Evolutionary conservation across 2,329 filamentous ascomycete species (phyloP).

Genomic region (Fusarium marasasianum): DNA sequence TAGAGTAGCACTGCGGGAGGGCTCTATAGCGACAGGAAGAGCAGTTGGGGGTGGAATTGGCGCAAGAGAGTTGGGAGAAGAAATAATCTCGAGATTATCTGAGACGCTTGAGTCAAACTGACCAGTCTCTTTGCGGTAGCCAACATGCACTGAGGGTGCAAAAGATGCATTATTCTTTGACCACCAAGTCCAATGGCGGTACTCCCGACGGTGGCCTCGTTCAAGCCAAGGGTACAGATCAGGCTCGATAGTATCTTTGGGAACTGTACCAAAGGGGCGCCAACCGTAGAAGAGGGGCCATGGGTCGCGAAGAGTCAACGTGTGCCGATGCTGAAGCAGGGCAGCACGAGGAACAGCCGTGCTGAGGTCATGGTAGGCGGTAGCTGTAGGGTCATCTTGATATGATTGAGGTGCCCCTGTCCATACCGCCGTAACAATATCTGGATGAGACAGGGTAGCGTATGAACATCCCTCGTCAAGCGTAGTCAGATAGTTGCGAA

Average conservation of each 20-base stretch:
- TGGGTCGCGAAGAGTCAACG: slow-evolving; percentile 40
- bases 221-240: slow-evolving; percentile 44
- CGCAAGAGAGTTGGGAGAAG: slow-evolving; percentile 5
- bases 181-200: slow-evolving; percentile 42
- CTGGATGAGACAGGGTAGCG: slow-evolving; percentile 39
- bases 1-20: slow-evolving; percentile 36
- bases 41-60: slow-evolving; percentile 25
- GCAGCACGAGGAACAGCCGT: slow-evolving; percentile 30
- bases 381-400: slow-evolving; percentile 24
- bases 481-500: slow-evolving; percentile 38
- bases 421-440: slow-evolving; percentile 41
- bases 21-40: slow-evolving; percentile 22
- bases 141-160: slow-evolving; percentile 19
- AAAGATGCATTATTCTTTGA: slow-evolving; percentile 30
- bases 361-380: slow-evolving; percentile 24
- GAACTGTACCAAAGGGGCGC: slow-evolving; percentile 38
- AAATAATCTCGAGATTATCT: slow-evolving; percentile 33
- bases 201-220: slow-evolving; percentile 37
- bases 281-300: slow-evolving; percentile 44
- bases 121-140: slow-evolving; percentile 35
- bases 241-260: slow-evolving; percentile 35
- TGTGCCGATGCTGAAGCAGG: slow-evolving; percentile 40
- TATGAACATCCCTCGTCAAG: slow-evolving; percentile 42
- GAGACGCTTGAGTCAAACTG: slow-evolving; percentile 17
- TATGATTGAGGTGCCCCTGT: slow-evolving; percentile 40